Evolutionary conservation across 441 rosid species (phyloP), one percentile per base, ranked within the genome.

Genomic region (Omphalea diandra): DNA sequence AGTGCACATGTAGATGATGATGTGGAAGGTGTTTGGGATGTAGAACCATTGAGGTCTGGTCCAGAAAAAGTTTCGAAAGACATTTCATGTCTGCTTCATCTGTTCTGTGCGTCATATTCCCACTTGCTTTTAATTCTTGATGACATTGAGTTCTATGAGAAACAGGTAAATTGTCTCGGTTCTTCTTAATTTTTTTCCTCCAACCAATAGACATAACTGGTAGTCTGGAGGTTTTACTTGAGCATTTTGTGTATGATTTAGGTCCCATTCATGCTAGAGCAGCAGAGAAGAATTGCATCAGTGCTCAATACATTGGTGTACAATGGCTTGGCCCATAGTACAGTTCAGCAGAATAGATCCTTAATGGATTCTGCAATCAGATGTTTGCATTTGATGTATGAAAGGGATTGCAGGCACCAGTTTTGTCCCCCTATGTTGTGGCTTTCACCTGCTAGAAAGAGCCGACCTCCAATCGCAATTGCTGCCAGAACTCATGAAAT

Each of bases 91-190:
- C 82, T 93, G 67, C 97, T 96, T 81, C 95, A 91, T 86, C 82
- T 93, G 70, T 96, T 93, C 80, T 93, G 91, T 83, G 94, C 97
- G 31, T 75, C 90, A 74, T 96, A 96, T 78, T 88, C 97, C 5
- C 99, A 96, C 80, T 77, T 96, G 79, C 90, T 96, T 41, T 83
- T 96, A 76, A 93, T 96, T 77, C 99, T 96, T 79, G 99, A 96
- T 86, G 99, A 96, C 91, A 85, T 93, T 74, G 97, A 96, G 78
- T 96, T 93, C 83, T 96, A 93, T 73, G 97, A 96, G 79, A 93
- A 87, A 76, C 99, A 96, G 98, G 99, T 90, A 86, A 64, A 35
- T 54, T 58, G 52, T 32, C 73, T 65, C 56, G 54, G 8, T 17
- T 36, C 24, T 49, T 14, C 31, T 22, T 20, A 41, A 49, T 22